Evolutionary conservation across 2,329 filamentous ascomycete genomes (phyloP).

Genomic region (Neopestalotiopsis rosae): DNA sequence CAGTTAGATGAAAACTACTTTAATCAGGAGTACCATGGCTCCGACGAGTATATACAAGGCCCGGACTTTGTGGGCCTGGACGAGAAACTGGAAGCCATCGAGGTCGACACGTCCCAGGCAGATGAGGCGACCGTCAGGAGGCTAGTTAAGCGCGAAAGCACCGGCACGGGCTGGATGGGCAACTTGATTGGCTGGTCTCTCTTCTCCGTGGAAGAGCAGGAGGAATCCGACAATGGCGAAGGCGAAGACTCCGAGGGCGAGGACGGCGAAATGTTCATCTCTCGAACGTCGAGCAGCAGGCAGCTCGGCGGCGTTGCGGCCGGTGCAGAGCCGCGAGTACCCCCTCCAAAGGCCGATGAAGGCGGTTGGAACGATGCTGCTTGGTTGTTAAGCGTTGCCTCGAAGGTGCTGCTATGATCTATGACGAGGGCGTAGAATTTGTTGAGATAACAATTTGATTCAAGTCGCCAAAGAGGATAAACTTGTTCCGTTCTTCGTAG

Average conservation of each 20-base stretch:
- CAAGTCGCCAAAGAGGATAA: neutral
- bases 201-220: slow-evolving; percentile 67
- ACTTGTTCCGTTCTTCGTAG: neutral
- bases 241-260: slow-evolving; percentile 38
- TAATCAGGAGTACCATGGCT: slow-evolving; percentile 28
- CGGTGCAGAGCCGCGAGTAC: slow-evolving; percentile 49
- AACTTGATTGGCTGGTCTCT: slow-evolving; percentile 64
- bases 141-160: slow-evolving; percentile 58
- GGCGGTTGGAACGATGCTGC: slow-evolving; percentile 71
- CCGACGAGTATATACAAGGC: slow-evolving; percentile 47
- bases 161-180: slow-evolving; percentile 63
- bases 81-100: slow-evolving; percentile 61
- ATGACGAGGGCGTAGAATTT: neutral
- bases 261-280: slow-evolving; percentile 41
- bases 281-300: slow-evolving; percentile 44
- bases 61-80: slow-evolving; percentile 70
- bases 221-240: slow-evolving; percentile 52
- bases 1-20: slow-evolving; percentile 50
- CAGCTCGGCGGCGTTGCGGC: slow-evolving; percentile 37
- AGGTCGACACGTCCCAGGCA: slow-evolving; percentile 54
- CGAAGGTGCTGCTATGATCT: slow-evolving; percentile 61
- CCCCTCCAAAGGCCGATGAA: slow-evolving; percentile 57
- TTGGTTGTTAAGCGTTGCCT: slow-evolving; percentile 70
- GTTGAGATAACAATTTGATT: neutral
- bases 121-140: slow-evolving; percentile 65